Evolutionary conservation across 495 filamentous ascomycete genomes (phyloP), one percentile per base, ranked within the genome.

Genomic region (Penicillium soppii): DNA sequence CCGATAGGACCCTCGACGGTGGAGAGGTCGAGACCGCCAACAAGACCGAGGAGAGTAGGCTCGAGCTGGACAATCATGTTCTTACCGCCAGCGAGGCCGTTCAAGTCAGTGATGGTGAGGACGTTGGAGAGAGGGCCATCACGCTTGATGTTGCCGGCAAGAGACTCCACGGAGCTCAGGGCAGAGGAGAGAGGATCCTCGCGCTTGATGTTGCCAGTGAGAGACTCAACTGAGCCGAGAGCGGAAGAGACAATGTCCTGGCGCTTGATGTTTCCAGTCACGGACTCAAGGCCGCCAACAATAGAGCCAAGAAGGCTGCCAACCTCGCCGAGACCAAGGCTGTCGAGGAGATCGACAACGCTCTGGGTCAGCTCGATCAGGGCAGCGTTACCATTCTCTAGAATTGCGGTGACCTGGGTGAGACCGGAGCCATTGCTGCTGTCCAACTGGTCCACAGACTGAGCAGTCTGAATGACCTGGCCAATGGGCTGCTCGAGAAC

Each of bases 271-370:
- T 51, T 13, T 12, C 37, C 37, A 19, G 37, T 38, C 22, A 48
- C 17, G 7, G 33, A 29, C 45, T 48, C 45, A 21, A 48, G 33
- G 7, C 45, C 45, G 33, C 54, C 58, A 33, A 61, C 54, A 16
- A 61, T 41, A 39, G 39, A 49, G 26, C 58, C 58, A n/a, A 61
- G 30, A 15, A 59, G 44, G 21, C 82, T 92, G 22, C 89, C 90
- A n/a, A 94, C 89, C 9, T 75, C 75, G 13, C 85, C 83, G 5
- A 86, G 78, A 35, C 90, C 90, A 1, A 95, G 54, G 22, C 47
- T 32, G 36, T 33, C 29, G 33, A 61, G 51, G 7, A 55, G 51
- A 21, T 39, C 29, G 19, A 52, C 54, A 30, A 55, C 51, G 4
- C 20, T 39, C 42, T 33, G 41, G 45, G 46, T 57, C 36, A 65